phyloP scores from a whole-genome alignment of 208 protist species.

The Wallacemonas sp. region DNA sequence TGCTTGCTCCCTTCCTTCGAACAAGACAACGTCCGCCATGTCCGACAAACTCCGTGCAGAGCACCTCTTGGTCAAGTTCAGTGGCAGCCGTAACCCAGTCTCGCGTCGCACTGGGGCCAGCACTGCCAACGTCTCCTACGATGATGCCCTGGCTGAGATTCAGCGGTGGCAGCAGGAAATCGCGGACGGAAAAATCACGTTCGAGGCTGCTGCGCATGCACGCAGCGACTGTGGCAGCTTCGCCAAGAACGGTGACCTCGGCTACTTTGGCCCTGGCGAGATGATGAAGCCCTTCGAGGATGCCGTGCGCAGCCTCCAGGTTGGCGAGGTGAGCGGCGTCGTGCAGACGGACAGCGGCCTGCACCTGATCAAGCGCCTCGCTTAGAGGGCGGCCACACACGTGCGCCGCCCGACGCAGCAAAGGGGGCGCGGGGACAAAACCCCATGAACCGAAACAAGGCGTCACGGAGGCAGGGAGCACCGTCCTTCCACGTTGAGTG shows the following conservation, averaged over 20 bases:
- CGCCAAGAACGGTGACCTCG: conserved; percentile 79
- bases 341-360: conserved; percentile 90
- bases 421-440: too few relatives aligned
- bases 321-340: conserved; percentile 84
- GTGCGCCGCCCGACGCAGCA: neutral
- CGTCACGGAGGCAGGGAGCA: neutral
- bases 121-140: conserved; percentile 61
- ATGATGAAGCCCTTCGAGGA: conserved; percentile 96
- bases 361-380: conserved; percentile 90
- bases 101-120: conserved; percentile 77
- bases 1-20: too few relatives aligned
- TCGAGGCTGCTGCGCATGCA: conserved; percentile 77
- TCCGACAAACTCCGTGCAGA: conserved; percentile 44
- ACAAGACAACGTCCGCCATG: too few relatives aligned
- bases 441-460: neutral
- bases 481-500: neutral
- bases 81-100: conserved; percentile 86
- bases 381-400: conserved; percentile 28
- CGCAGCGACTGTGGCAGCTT: conserved; percentile 92
- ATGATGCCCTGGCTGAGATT: conserved; percentile 74
- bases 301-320: conserved; percentile 65
- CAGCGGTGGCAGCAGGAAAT: conserved; percentile 71
- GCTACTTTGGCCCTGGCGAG: conserved; percentile 84
- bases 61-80: conserved; percentile 91
- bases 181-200: conserved; percentile 55